phyloP scores from a whole-genome alignment of 192 early-diverging fungal species.

The Phycomyces blakesleeanus region DNA sequence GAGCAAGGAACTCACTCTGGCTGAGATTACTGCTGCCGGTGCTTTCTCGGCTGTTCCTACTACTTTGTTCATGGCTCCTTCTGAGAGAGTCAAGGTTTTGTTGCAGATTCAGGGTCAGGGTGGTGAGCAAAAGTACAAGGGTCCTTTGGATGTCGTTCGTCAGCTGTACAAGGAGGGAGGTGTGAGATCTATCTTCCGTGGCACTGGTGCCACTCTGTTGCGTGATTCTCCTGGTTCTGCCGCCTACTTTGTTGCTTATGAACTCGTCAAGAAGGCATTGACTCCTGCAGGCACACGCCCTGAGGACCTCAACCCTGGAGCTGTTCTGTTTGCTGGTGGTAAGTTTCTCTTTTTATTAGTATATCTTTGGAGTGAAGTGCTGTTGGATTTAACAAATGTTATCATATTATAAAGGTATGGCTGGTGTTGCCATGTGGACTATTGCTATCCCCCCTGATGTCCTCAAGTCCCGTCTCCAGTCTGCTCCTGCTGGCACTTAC shows the following conservation, averaged over 20 bases:
- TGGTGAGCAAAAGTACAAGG: slow-evolving; percentile 74
- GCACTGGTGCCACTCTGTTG: slow-evolving; percentile 89
- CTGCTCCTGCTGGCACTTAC: slow-evolving; percentile 86
- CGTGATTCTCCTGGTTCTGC: slow-evolving; percentile 93
- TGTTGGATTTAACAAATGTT: no score
- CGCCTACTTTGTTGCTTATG: slow-evolving; percentile 92
- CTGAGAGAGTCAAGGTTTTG: slow-evolving; percentile 94
- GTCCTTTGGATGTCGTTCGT: slow-evolving; percentile 82
- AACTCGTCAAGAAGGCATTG: slow-evolving; percentile 72
- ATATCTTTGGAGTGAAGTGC: no score
- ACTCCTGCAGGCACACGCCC: slow-evolving; percentile 63
- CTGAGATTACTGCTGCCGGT: slow-evolving; percentile 86
- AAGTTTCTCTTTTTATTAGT: no score
- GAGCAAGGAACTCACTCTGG: slow-evolving; percentile 59
- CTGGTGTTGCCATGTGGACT: slow-evolving; percentile 97
- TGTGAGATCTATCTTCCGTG: slow-evolving; percentile 82
- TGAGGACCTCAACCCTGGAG: slow-evolving; percentile 71
- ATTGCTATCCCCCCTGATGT: slow-evolving; percentile 91
- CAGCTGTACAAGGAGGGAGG: slow-evolving; percentile 88
- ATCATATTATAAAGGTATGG: no score
- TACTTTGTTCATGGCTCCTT: slow-evolving; percentile 90
- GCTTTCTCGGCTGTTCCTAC: slow-evolving; percentile 95
- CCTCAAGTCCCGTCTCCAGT: slow-evolving; percentile 86
- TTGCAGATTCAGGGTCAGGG: slow-evolving; percentile 73
- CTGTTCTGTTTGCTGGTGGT: slow-evolving; percentile 92